Conservation (phyloP, 2,329 filamentous ascomycete species). For the Scytalidium sp. region DNA sequence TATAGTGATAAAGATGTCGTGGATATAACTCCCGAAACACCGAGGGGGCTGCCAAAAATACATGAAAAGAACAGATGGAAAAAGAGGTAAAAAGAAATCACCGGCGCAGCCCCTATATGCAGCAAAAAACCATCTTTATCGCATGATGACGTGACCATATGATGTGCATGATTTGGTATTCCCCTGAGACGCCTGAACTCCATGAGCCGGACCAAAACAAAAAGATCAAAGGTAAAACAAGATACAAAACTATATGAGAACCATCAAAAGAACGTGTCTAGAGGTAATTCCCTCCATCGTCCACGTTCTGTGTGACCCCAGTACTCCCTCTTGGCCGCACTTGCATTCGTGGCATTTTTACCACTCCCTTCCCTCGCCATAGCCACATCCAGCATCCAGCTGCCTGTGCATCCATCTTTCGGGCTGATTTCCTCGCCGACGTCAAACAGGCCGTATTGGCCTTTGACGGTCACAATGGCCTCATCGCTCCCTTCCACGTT, state of each 20-base stretch:
- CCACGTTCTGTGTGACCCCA: conserved; percentile 27
- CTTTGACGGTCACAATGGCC: conserved; percentile 53
- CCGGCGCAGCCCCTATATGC: too few relatives aligned
- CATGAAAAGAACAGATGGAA: too few relatives aligned
- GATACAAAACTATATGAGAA: neutral
- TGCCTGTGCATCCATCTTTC: conserved; percentile 22
- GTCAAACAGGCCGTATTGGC: conserved; percentile 47
- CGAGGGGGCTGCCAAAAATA: too few relatives aligned
- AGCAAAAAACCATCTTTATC: too few relatives aligned
- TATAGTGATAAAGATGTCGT: too few relatives aligned
- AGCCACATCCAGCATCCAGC: conserved; percentile 16
- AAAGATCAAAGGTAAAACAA: neutral
- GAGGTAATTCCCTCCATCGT: conserved; percentile 20
- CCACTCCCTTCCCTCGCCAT: conserved; percentile 14
- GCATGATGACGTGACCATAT: too few relatives aligned
- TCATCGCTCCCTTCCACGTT: conserved; percentile 49
- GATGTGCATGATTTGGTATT: too few relatives aligned
- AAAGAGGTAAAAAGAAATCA: too few relatives aligned
- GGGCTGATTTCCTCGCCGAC: conserved; percentile 42
- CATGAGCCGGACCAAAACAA: too few relatives aligned
- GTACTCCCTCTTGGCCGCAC: conserved; percentile 19
- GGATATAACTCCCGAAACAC: too few relatives aligned
- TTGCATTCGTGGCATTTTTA: neutral
- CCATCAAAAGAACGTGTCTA: conserved; percentile 21
- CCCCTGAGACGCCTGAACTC: too few relatives aligned